Percentiles rank a stretch among this genome's conserved stretches.
These are phyloP conservation scores for Dendrobium officinale DNA, from an alignment of 106 monocot genomes.

Conservation along the genomic window DNA sequence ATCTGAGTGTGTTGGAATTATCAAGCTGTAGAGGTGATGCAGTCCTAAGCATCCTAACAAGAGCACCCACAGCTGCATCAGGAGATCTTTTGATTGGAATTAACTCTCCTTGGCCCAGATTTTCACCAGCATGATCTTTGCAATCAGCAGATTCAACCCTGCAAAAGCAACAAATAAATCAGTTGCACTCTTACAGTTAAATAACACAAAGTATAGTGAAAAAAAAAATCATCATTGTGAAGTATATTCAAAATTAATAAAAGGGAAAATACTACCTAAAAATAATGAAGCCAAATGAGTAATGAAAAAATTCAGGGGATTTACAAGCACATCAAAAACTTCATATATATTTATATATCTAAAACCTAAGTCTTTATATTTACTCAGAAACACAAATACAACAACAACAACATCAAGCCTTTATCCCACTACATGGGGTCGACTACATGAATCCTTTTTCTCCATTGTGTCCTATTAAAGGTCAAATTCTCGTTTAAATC, in stretches of 20 bases:
- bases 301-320: neutral
- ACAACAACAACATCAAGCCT: no score
- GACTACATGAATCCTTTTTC: no score
- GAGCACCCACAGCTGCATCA: constrained; percentile 63
- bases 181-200: neutral
- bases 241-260: neutral
- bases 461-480: no score
- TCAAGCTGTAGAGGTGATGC: constrained; percentile 54
- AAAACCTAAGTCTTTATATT: no score
- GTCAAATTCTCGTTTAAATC: no score
- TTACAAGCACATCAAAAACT: no score
- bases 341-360: no score
- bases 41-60: constrained; percentile 54
- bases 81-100: constrained; percentile 38
- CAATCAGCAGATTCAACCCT: constrained; percentile 28
- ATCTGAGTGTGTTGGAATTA: neutral
- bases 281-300: neutral
- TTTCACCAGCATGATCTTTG: constrained; percentile 15
- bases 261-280: neutral
- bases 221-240: neutral
- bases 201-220: neutral
- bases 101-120: constrained; percentile 18
- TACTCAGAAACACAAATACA: no score
- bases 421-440: no score
- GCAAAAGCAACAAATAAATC: constrained; percentile 4